Conservation (phyloP, 768 basidiomycete genomes). For the Psilocybe azurescens region DNA sequence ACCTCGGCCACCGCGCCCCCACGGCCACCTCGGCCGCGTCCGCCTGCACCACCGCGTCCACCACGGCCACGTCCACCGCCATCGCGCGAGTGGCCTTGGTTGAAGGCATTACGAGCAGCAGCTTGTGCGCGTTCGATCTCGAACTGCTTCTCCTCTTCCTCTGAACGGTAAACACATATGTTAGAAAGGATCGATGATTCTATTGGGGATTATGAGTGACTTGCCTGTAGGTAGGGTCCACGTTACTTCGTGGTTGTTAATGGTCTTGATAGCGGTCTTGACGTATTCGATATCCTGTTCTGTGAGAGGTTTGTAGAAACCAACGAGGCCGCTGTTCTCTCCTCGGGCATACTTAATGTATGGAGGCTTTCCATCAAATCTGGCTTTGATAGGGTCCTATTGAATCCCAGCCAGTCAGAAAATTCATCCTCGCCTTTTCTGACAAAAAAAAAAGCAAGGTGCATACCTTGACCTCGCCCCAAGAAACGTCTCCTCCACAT, state of each 20-base stretch:
- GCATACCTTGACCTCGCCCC: constrained; percentile 55
- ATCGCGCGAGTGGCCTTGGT: constrained; percentile 32
- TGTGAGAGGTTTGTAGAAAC: constrained; percentile 68
- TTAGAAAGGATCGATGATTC: background rate
- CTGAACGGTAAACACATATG: constrained; percentile 37
- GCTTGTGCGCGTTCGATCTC: constrained; percentile 76
- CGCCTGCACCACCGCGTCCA: constrained; percentile 45
- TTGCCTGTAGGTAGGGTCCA: constrained; percentile 70
- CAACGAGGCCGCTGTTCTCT: constrained; percentile 55
- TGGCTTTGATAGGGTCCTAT: constrained; percentile 53
- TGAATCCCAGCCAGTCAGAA: background rate
- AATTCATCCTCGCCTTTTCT: background rate
- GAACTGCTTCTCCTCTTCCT: constrained; percentile 75
- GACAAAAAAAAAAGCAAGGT: background rate
- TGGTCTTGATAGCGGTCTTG: constrained; percentile 64
- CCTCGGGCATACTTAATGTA: constrained; percentile 57
- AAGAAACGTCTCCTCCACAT: constrained; percentile 53
- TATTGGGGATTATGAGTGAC: background rate
- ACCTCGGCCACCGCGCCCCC: constrained; percentile 47
- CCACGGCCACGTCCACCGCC: constrained; percentile 36
- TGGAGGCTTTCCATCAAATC: constrained; percentile 53
- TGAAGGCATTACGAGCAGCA: constrained; percentile 60
- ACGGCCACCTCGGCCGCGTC: constrained; percentile 50
- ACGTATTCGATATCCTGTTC: constrained; percentile 78
- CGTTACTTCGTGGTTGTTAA: constrained; percentile 67